A percentile compares a stretch with the other conserved stretches of the same genome.
phyloP scores from a whole-genome alignment of 1,284 basidiomycete species.

The Termitomyces sp. region DNA sequence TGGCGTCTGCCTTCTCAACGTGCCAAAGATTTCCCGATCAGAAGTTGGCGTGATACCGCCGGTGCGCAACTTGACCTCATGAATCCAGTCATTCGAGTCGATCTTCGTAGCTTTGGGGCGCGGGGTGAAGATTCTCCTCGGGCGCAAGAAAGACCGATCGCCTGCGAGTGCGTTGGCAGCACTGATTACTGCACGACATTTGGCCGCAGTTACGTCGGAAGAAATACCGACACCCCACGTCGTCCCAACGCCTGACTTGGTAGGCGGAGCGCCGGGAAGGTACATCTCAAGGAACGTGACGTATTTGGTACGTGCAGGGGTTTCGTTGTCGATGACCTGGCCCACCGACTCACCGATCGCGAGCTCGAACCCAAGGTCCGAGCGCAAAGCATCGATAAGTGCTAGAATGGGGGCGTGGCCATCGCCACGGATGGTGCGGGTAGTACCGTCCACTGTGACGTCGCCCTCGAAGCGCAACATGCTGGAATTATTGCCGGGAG shows the following conservation, averaged over 20 bases:
- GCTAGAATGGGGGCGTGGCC: constrained; percentile 85
- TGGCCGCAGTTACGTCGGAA: constrained; percentile 76
- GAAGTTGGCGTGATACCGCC: constrained; percentile 17
- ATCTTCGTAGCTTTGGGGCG: constrained; percentile 8
- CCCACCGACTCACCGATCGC: constrained; percentile 78
- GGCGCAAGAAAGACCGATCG: constrained; percentile 42
- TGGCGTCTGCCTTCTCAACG: constrained; percentile 11
- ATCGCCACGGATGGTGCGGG: constrained; percentile 67
- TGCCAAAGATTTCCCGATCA: constrained; percentile 12
- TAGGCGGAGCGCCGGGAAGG: constrained; percentile 38
- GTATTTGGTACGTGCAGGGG: constrained; percentile 48
- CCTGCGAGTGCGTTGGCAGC: constrained; percentile 67
- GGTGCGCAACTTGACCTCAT: constrained; percentile 24
- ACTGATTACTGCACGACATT: constrained; percentile 78
- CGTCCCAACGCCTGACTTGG: constrained; percentile 47
- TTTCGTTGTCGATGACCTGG: constrained; percentile 69
- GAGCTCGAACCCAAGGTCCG: constrained; percentile 66
- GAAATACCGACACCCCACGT: constrained; percentile 85
- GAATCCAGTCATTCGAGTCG: constrained; percentile 21
- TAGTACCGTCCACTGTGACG: constrained; percentile 64
- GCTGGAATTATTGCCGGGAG: constrained; percentile 38
- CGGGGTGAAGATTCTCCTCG: constrained; percentile 21
- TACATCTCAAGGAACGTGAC: constrained; percentile 85
- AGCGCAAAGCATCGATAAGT: constrained; percentile 74
- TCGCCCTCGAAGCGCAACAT: constrained; percentile 66